Evolutionary conservation across 2,329 filamentous ascomycete genomes (phyloP), one percentile per base, ranked within the genome.

Genomic region (Sordariomycetes sp.): DNA sequence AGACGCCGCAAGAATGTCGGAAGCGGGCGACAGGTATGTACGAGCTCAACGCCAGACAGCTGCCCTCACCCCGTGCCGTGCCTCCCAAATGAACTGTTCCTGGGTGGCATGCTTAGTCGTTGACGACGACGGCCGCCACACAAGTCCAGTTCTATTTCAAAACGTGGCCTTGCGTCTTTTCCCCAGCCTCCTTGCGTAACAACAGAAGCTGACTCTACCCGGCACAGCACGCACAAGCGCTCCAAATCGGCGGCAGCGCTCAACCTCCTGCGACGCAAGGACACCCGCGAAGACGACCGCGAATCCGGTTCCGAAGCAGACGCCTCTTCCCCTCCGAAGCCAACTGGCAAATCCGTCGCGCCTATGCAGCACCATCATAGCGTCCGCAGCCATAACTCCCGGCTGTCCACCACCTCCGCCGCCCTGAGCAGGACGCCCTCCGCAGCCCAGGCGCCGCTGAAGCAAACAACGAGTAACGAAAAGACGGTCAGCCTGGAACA

Each of bases 401-500:
- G 59, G 42, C 62, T 69, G 38, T 73, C 71, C 14, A 55, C 56
- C 15, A 47, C 60, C 16, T 60, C 58, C 20, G 52, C 54, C 16
- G 49, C 55, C 31, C 45, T 69, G 32, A 59, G 58, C 42, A 61
- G 66, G 18, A 54, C 55, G 10, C 51, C 65, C 16, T 64, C 63
- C 34, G 42, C 53, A 55, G 36, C 42, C 20, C 27, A 40, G 37
- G 33, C 48, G 40, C 36, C 58, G 49, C 39, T 58, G 48, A 49
- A 49, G 47, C 37, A 54, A 46, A 40, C 54, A 39, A 51, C 46
- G 34, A 40, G 49, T 42, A 46, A 48, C 26, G 64, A 67, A 33
- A 72, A 66, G 49, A 59, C 56, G 18, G 59, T 52, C 23, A 79
- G 76, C 17, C 83, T 98, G 38, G 88, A 98, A 54, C 87, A 94